Evolutionary conservation across 1,139 yeast genomes (phyloP).

Genomic region (Geotrichum klebahnii): DNA sequence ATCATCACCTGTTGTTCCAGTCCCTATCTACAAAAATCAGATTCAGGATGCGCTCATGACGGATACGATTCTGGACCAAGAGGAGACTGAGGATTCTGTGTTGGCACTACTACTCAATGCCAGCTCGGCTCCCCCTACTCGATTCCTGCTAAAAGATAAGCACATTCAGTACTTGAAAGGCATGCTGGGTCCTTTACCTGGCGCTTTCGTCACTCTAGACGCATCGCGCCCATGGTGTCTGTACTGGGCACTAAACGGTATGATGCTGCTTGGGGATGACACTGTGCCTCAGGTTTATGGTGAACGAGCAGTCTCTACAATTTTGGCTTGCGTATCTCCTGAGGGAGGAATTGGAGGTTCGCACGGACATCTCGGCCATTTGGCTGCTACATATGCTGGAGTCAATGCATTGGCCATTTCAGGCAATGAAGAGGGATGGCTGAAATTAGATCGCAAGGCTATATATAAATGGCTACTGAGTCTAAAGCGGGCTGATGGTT

Average conservation of each 20-base stretch:
- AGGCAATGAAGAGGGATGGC: conserved; percentile 48
- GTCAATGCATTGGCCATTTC: conserved; percentile 57
- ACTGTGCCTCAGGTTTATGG: conserved; percentile 25
- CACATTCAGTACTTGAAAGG: conserved; percentile 44
- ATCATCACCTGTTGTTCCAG: background rate
- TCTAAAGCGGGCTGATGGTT: conserved; percentile 66
- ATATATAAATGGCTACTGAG: conserved; percentile 63
- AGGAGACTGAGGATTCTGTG: conserved; percentile 44
- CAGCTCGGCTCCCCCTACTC: conserved; percentile 26
- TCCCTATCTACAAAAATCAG: conserved; percentile 19
- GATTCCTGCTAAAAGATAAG: conserved; percentile 32
- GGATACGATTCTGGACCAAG: conserved; percentile 39
- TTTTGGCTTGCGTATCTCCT: conserved; percentile 36
- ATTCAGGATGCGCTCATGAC: conserved; percentile 26
- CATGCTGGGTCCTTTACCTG: conserved; percentile 51
- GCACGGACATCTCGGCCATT: conserved; percentile 70
- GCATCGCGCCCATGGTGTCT: conserved; percentile 90
- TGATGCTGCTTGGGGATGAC: conserved; percentile 42
- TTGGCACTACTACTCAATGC: conserved; percentile 30
- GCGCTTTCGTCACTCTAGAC: conserved; percentile 53
- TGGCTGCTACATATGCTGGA: conserved; percentile 82
- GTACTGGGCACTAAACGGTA: conserved; percentile 74
- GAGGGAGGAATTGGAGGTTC: conserved; percentile 87
- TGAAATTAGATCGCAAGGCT: conserved; percentile 42
- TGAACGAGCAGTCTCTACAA: conserved; percentile 34